phyloP scores from a whole-genome alignment of 2,329 filamentous ascomycete genomes.

The Trichoderma sp. region DNA sequence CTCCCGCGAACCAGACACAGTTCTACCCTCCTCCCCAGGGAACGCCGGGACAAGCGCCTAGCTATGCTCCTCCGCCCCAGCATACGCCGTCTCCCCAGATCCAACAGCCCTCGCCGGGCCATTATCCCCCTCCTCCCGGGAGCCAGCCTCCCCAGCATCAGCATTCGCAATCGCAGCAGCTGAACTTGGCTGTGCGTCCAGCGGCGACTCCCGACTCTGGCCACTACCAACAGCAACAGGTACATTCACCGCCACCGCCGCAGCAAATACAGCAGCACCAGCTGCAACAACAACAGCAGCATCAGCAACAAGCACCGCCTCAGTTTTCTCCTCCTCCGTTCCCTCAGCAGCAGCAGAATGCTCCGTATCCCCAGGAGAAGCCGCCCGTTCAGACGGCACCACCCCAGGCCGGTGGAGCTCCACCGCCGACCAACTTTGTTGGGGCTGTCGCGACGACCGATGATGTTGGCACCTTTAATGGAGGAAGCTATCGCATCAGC shows the following conservation, averaged over 20 bases:
- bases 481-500: constrained; percentile 88
- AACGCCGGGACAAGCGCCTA: constrained; percentile 22
- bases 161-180: constrained; percentile 26
- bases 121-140: constrained; percentile 30
- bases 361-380: constrained; percentile 23
- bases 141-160: constrained; percentile 26
- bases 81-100: constrained; percentile 34
- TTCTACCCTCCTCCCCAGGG: constrained; percentile 39
- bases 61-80: constrained; percentile 34
- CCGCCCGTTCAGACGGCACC: constrained; percentile 22
- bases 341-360: constrained; percentile 31
- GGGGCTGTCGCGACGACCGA: constrained; percentile 65
- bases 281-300: constrained; percentile 22
- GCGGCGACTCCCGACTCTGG: constrained; percentile 27
- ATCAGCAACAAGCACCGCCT: neutral
- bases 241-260: constrained; percentile 8
- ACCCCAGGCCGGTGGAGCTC: constrained; percentile 38
- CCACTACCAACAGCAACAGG: constrained; percentile 23
- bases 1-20: constrained; percentile 45
- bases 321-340: constrained; percentile 33
- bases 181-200: constrained; percentile 27
- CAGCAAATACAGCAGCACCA: constrained; percentile 32
- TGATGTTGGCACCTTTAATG: constrained; percentile 95
- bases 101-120: constrained; percentile 27
- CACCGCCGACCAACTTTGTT: constrained; percentile 55